Evolutionary conservation across 805 yeast species (phyloP), one percentile per base, ranked within the genome.

Genomic region (Priceomyces haplophilus): DNA sequence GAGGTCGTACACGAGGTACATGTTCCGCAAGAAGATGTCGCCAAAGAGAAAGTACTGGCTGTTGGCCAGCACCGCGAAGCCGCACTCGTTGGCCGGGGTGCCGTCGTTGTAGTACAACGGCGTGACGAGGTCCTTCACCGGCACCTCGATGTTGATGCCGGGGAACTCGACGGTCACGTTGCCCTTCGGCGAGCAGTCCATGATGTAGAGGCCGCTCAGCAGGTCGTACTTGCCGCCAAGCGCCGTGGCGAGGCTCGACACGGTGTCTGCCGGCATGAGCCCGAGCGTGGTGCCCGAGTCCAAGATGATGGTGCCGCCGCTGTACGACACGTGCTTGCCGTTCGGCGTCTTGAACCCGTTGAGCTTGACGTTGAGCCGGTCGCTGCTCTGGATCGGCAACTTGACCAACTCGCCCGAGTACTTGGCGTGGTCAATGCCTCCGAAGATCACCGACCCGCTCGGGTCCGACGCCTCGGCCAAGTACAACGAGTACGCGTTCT

Each of bases 201-300:
- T 51, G 7, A n/a, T 13, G 40, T 45, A 51, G 7, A 42, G 47
- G 13, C 45, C 48, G 4, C 19, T 11, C 11, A 10, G 12, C 11
- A 10, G 11, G 12, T 18, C 30, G 31, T 20, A 20, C 10, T 25
- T 10, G 5, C 40, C 44, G 16, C 38, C 40, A 5, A 35, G 13
- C 7, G 11, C 3, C 15, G 20, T 16, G 13, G 32, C 39, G 20
- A 18, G 21, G 18, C 30, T 8, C 25, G 16, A 6, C 11, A 34
- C 16, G 7, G 35, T 10, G 2, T 39, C 34, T 10, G 84, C 84
- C 8, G 39, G 39, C 4, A 76, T 58, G 44, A 65, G 67, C 10
- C 77, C 57, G 36, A 75, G 56, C 12, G 85, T 76, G 10, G 83
- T 73, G 12, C 48, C 48, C 2, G 48, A 45, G 27, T 45, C 48